Conservation (phyloP, 179 eudicot genomes). For the Sideroxylon spinosum region DNA sequence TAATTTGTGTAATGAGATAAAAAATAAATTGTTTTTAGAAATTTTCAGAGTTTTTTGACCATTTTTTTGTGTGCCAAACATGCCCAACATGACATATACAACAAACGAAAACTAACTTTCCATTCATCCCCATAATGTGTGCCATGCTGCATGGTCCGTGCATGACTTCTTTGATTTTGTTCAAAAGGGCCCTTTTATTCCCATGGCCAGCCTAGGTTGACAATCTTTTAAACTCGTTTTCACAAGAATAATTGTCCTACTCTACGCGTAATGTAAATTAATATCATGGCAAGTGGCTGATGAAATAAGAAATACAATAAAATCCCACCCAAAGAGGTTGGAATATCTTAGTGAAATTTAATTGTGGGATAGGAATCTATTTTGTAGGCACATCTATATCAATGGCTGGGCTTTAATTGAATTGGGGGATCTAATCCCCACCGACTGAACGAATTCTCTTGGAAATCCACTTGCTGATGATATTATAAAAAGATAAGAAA, state of each 20-base stretch:
- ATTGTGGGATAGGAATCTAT: conserved; percentile 18
- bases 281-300: conserved; percentile 8
- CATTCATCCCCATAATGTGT: too few relatives aligned
- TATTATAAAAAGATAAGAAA: conserved; percentile 27
- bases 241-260: not conserved
- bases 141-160: too few relatives aligned
- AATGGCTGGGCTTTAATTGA: conserved; percentile 13
- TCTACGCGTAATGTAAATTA: not conserved
- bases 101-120: too few relatives aligned
- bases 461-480: conserved; percentile 37
- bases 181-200: too few relatives aligned
- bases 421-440: conserved; percentile 30
- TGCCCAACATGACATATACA: too few relatives aligned
- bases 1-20: too few relatives aligned
- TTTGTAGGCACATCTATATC: conserved; percentile 25
- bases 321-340: conserved; percentile 17
- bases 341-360: conserved; percentile 20
- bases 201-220: too few relatives aligned
- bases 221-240: not conserved
- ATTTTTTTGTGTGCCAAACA: too few relatives aligned
- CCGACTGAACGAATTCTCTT: conserved; percentile 23
- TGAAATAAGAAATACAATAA: conserved; percentile 8
- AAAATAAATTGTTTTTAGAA: too few relatives aligned
- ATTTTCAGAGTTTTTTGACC: too few relatives aligned
- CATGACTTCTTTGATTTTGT: too few relatives aligned